phyloP scores from a whole-genome alignment of 768 basidiomycete genomes.

The Pleurotus tuber-regium region DNA sequence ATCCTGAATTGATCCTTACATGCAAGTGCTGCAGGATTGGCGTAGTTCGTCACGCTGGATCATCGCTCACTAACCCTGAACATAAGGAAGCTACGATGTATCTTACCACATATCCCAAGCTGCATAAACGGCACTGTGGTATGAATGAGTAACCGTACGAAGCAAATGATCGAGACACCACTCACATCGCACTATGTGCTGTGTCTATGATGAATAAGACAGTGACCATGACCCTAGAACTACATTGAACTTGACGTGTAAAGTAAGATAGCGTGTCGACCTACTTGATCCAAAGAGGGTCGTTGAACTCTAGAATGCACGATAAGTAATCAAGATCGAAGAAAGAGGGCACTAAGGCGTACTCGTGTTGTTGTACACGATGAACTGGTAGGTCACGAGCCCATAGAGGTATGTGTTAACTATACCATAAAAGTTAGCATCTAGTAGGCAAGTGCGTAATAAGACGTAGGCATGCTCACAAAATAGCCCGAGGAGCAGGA shows the following conservation, averaged over 20 bases:
- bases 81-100: neutral
- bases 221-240: slow-evolving; percentile 27
- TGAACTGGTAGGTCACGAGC: slow-evolving; percentile 37
- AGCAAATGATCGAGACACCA: slow-evolving; percentile 11
- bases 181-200: slow-evolving; percentile 35
- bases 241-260: neutral
- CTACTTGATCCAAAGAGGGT: slow-evolving; percentile 34
- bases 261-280: neutral
- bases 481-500: slow-evolving; percentile 24
- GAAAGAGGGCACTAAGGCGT: slow-evolving; percentile 11
- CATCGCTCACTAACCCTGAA: neutral
- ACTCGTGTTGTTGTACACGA: slow-evolving; percentile 31
- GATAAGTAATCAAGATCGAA: slow-evolving; percentile 7
- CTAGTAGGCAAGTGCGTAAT: neutral
- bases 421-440: slow-evolving; percentile 5
- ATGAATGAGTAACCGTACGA: slow-evolving; percentile 7
- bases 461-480: slow-evolving; percentile 15
- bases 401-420: slow-evolving; percentile 31
- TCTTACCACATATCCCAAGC: slow-evolving; percentile 32
- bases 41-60: slow-evolving; percentile 37
- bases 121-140: slow-evolving; percentile 29
- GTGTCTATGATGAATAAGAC: slow-evolving; percentile 33
- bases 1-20: slow-evolving; percentile 17
- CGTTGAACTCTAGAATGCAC: slow-evolving; percentile 30
- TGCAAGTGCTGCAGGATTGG: slow-evolving; percentile 33